A percentile compares a stretch with the other conserved stretches of the same genome.
phyloP scores from a whole-genome alignment of 306 rosid species.

The Senna siamea region DNA sequence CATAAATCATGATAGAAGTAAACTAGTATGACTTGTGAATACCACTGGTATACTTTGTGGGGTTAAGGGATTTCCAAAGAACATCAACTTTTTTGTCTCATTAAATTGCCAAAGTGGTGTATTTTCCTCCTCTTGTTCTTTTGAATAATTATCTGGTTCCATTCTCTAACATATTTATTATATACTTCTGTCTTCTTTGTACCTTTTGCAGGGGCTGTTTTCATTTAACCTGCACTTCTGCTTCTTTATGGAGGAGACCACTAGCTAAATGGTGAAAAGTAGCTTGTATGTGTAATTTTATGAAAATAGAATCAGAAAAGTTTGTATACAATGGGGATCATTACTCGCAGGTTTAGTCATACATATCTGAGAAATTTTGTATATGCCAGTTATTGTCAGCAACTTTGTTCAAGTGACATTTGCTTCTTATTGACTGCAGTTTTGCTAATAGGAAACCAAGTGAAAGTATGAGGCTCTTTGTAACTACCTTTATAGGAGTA shows the following conservation, averaged over 20 bases:
- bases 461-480: slow-evolving; percentile 82
- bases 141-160: slow-evolving; percentile 37
- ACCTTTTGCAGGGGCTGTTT: slow-evolving; percentile 48
- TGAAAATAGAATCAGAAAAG: slow-evolving; percentile 48
- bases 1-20: too few relatives aligned
- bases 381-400: slow-evolving; percentile 26
- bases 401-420: slow-evolving; percentile 37
- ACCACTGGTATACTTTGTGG: too few relatives aligned
- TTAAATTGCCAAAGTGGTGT: not conserved
- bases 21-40: too few relatives aligned
- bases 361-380: slow-evolving; percentile 13
- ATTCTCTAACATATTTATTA: slow-evolving; percentile 35
- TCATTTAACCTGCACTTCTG: slow-evolving; percentile 36
- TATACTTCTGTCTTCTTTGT: slow-evolving; percentile 42
- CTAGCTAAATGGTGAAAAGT: slow-evolving; percentile 54
- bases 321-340: slow-evolving; percentile 71
- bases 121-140: slow-evolving; percentile 11
- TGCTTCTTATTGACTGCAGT: slow-evolving; percentile 63
- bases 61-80: too few relatives aligned
- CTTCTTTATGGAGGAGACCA: slow-evolving; percentile 43
- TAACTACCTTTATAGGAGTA: slow-evolving; percentile 80
- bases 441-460: slow-evolving; percentile 70
- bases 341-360: slow-evolving; percentile 72
- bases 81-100: slow-evolving; percentile 6
- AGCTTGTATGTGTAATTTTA: slow-evolving; percentile 47